Evolutionary conservation across 225 moss, liverwort and hornwort species (phyloP), one percentile per base, ranked within the genome.

Genomic region (Marchantia paleacea): DNA sequence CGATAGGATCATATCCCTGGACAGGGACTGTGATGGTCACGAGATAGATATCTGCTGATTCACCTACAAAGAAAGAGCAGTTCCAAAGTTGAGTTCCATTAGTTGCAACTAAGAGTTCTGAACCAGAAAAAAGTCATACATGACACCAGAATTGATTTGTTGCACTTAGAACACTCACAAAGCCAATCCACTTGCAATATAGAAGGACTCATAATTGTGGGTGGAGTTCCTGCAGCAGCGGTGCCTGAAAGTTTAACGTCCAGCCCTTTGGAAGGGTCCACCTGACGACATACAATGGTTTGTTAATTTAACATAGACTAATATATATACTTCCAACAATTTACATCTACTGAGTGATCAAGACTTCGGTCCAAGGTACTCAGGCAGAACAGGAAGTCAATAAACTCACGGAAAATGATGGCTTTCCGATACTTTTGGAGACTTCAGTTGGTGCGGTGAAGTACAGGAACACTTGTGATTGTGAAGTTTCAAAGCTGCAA

Each of bases 131-230:
- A 55, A 18, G 31, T 29, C 64, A 14, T 20, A 26, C 29, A 48
- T 24, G 14, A 20, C 15, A 60, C 16, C 18, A 75, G 53, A 75
- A 10, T 6, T 25, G 11, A 28, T 12, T 7, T 39, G 55, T 55
- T 10, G 1, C 10, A 48, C n/a, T 3, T 22, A 16, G n/a, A 74
- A 24, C 14, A 77, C 77, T 63, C 89, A 96, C 97, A 97, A 89
- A 81, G 86, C 97, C 97, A 97, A 61, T 83, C 78, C 57, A 97
- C 52, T 79, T 91, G 90, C 89, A 97, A 83, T 52, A 93, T 70
- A 55, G 92, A 85, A 58, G 97, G 97, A 49, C 93, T 88, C 85
- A 93, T 81, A 28, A 92, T 91, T 30, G 97, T 95, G 31, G 93
- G 90, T 57, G 89, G 80, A 66, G 82, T 74, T 75, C 88, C 89